Evolutionary conservation across 768 basidiomycete genomes (phyloP).

Genomic region (Gautieria morchelliformis): DNA sequence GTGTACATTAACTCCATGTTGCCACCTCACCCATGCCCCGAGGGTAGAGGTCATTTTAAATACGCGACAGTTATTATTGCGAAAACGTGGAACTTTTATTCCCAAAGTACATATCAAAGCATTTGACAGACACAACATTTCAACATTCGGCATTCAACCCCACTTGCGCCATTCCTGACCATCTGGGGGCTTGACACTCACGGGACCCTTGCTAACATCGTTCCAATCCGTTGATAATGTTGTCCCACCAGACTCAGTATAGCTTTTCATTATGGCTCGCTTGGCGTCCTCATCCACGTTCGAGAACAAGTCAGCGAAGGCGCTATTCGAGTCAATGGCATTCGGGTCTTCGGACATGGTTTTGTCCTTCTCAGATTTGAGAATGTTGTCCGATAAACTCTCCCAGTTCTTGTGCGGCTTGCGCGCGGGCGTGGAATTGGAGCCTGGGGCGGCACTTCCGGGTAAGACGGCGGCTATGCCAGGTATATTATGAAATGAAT

Average conservation of each 20-base stretch:
- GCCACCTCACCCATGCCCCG: no score
- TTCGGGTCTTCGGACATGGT: constrained; percentile 74
- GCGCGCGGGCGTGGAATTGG: constrained; percentile 14
- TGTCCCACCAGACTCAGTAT: constrained; percentile 89
- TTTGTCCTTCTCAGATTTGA: constrained; percentile 59
- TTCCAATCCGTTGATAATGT: constrained; percentile 95
- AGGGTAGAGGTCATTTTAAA: no score
- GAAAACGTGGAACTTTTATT: no score
- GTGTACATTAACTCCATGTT: no score
- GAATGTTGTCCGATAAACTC: constrained; percentile 58
- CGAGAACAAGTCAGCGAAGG: constrained; percentile 87
- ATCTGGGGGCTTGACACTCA: constrained; percentile 74
- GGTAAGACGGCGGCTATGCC: neutral
- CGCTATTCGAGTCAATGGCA: constrained; percentile 82
- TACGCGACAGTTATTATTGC: no score
- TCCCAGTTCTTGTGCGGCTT: constrained; percentile 81
- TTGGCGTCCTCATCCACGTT: constrained; percentile 88
- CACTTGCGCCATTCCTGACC: constrained; percentile 83
- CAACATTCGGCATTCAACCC: constrained; percentile 18
- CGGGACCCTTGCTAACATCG: constrained; percentile 61
- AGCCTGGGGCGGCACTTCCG: constrained; percentile 10
- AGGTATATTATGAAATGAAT: neutral
- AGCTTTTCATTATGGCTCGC: constrained; percentile 98
- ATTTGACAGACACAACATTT: neutral
- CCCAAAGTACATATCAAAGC: no score